These are phyloP conservation scores for Chiua virens DNA, from an alignment of 768 basidiomycete genomes.

Conservation along the genomic window DNA sequence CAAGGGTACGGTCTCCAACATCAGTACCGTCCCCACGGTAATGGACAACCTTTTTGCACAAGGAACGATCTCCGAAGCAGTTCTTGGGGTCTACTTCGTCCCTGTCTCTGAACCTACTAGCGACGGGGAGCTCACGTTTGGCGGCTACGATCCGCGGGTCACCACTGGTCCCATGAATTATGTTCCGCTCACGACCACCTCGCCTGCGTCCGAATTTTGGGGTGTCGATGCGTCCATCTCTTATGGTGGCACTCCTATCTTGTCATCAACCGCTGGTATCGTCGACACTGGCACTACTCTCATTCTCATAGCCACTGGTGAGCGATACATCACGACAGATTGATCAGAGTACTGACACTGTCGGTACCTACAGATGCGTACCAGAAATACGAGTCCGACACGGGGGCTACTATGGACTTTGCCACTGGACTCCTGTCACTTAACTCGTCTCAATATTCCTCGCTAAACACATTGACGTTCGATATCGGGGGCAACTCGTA, in stretches of 20 bases:
- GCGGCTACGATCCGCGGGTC: slow-evolving; percentile 15
- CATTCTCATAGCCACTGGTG: slow-evolving; percentile 16
- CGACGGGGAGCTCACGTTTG: slow-evolving; percentile 27
- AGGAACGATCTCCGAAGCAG: slow-evolving; percentile 24
- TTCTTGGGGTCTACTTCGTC: slow-evolving; percentile 32
- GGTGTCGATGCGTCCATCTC: slow-evolving; percentile 26
- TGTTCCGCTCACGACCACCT: slow-evolving; percentile 20
- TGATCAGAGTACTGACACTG: neutral
- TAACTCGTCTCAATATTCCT: slow-evolving; percentile 18
- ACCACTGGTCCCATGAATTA: slow-evolving; percentile 17
- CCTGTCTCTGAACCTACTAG: slow-evolving; percentile 17
- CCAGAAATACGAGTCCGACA: slow-evolving; percentile 6
- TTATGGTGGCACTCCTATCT: slow-evolving; percentile 18
- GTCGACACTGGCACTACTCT: slow-evolving; percentile 32
- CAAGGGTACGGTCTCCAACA: neutral
- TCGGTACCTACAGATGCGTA: slow-evolving; percentile 13
- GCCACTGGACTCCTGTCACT: slow-evolving; percentile 27
- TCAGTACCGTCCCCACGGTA: slow-evolving; percentile 29
- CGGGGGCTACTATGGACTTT: slow-evolving; percentile 12
- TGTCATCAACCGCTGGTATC: slow-evolving; percentile 24
- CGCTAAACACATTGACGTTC: slow-evolving; percentile 20
- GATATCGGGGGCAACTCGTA: slow-evolving; percentile 4
- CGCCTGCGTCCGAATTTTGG: slow-evolving; percentile 26
- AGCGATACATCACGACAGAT: neutral
- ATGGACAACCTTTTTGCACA: slow-evolving; percentile 33